Conservation (phyloP, 768 basidiomycete genomes). For the Cyclocybe aegerita region DNA sequence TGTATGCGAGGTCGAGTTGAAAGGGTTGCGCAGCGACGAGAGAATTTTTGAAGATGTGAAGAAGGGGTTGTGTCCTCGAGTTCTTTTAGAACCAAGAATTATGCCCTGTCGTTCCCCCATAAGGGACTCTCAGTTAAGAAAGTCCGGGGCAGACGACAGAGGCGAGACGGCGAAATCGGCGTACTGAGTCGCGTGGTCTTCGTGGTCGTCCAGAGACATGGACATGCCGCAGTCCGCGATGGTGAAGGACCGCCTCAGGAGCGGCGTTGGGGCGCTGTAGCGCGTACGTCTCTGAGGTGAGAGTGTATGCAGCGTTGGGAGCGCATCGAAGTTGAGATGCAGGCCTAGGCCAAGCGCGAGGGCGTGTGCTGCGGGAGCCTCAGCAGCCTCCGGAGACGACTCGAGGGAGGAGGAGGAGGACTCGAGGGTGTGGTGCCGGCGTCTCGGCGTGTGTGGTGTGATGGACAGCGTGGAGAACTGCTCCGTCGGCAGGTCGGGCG, state of each 20-base stretch:
- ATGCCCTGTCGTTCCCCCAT: slow-evolving; percentile 9
- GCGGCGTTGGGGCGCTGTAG: slow-evolving; percentile 29
- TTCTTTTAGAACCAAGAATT: slow-evolving; percentile 11
- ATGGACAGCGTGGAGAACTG: slow-evolving; percentile 58
- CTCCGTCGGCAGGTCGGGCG: slow-evolving; percentile 33
- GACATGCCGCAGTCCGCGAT: slow-evolving; percentile 31
- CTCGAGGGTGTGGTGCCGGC: slow-evolving; percentile 38
- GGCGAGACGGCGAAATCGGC: slow-evolving; percentile 40
- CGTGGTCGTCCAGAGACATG: slow-evolving; percentile 32
- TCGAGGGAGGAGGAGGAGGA: slow-evolving; percentile 55
- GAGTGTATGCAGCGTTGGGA: slow-evolving; percentile 19
- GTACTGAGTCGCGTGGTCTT: slow-evolving; percentile 22
- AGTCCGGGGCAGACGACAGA: slow-evolving; percentile 45
- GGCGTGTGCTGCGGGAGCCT: slow-evolving; percentile 34
- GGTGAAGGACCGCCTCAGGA: slow-evolving; percentile 43
- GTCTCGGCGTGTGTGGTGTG: slow-evolving; percentile 49
- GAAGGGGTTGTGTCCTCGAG: slow-evolving; percentile 3
- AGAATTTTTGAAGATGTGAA: slow-evolving; percentile 4
- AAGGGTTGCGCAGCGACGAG: slow-evolving; percentile 17
- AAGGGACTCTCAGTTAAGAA: slow-evolving; percentile 44
- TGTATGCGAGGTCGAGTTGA: slow-evolving; percentile 7
- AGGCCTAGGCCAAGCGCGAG: slow-evolving; percentile 37
- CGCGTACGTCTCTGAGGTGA: slow-evolving; percentile 25
- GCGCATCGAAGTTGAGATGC: slow-evolving; percentile 33
- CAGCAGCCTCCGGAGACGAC: slow-evolving; percentile 52